These are phyloP conservation scores for Casuarina glauca DNA, from an alignment of 306 rosid genomes.

Conservation along the genomic window DNA sequence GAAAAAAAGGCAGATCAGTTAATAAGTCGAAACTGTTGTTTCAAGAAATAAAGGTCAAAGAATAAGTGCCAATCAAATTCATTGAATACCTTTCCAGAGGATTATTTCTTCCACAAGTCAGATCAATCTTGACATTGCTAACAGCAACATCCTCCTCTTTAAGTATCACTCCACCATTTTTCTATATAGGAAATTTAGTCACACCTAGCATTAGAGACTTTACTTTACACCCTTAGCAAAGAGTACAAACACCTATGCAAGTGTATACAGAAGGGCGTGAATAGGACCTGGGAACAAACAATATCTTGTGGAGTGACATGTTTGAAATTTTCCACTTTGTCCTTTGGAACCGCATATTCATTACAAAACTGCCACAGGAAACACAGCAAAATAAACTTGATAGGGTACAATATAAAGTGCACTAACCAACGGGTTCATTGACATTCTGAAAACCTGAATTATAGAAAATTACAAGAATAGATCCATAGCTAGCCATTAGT, in stretches of 20 bases:
- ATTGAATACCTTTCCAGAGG: conserved; percentile 79
- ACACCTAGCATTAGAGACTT: conserved; percentile 11
- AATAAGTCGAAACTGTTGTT: conserved; percentile 9
- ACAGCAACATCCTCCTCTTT: conserved; percentile 84
- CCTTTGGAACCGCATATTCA: conserved; percentile 92
- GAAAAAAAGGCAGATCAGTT: conserved; percentile 18
- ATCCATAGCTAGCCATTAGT: neutral
- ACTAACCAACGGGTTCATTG: too few species aligned
- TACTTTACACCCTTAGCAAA: conserved; percentile 13
- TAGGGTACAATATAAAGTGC: neutral
- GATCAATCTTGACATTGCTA: conserved; percentile 81
- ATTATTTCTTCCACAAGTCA: conserved; percentile 85
- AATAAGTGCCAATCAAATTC: conserved; percentile 19
- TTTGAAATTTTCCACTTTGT: conserved; percentile 69
- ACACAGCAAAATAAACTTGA: neutral
- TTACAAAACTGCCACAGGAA: conserved; percentile 68
- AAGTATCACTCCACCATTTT: conserved; percentile 70
- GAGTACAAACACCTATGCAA: conserved; percentile 14
- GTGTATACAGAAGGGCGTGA: conserved; percentile 14
- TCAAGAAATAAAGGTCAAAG: conserved; percentile 6
- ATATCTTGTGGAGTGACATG: conserved; percentile 89
- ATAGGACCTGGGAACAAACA: conserved; percentile 69
- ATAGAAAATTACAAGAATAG: neutral
- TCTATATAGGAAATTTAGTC: conserved; percentile 44
- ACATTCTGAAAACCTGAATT: neutral